Percentiles rank a stretch among this genome's conserved stretches.
Evolutionary conservation across 257 asterid genomes (phyloP).

Genomic region (Nicotiana tomentosiformis): DNA sequence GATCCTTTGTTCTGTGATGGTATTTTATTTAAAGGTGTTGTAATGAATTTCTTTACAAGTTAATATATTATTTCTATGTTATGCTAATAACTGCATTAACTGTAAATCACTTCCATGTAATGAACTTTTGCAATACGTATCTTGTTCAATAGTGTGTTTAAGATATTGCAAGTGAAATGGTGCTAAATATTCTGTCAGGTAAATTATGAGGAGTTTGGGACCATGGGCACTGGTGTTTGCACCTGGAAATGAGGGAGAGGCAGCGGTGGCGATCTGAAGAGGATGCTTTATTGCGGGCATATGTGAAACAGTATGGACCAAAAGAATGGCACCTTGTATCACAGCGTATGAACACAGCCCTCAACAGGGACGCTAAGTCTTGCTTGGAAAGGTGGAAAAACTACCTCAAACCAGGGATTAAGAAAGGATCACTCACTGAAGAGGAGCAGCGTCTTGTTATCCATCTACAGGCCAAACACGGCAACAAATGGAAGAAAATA

Average conservation of each 20-base stretch:
- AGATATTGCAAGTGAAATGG: neutral
- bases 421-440: slow-evolving; percentile 54
- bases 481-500: slow-evolving; percentile 75
- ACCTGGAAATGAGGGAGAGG: slow-evolving; percentile 65
- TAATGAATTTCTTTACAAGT: neutral
- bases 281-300: slow-evolving; percentile 53
- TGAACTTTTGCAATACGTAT: too few species aligned
- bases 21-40: neutral
- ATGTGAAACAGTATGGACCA: slow-evolving; percentile 59
- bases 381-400: slow-evolving; percentile 81
- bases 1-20: neutral
- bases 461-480: slow-evolving; percentile 38
- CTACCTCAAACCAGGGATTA: slow-evolving; percentile 63
- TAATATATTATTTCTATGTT: neutral
- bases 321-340: slow-evolving; percentile 65
- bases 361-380: slow-evolving; percentile 56
- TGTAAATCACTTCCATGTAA: neutral
- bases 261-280: slow-evolving; percentile 78
- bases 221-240: slow-evolving; percentile 34
- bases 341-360: slow-evolving; percentile 45
- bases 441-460: slow-evolving; percentile 65
- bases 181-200: slow-evolving; percentile 3
- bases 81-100: neutral
- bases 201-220: slow-evolving; percentile 41
- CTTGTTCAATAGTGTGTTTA: neutral